phyloP scores from a whole-genome alignment of 2,329 filamentous ascomycete species.

The Conoideocrella luteorostrata region DNA sequence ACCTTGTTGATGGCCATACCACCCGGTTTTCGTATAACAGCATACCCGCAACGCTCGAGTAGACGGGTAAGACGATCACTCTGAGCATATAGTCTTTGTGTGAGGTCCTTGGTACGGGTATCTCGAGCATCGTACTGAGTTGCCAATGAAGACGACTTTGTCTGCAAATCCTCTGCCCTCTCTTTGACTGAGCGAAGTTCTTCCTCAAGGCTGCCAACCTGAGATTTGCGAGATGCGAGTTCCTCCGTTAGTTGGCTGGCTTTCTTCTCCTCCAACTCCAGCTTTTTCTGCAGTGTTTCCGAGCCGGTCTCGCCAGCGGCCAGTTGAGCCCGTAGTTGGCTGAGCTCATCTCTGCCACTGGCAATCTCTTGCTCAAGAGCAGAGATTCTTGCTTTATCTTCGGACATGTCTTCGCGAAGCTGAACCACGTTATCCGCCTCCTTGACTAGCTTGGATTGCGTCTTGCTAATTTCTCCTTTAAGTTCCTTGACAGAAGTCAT shows the following conservation, averaged over 20 bases:
- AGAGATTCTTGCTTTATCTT: slow-evolving; percentile 47
- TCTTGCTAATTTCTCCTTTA: slow-evolving; percentile 48
- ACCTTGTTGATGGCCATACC: slow-evolving; percentile 70
- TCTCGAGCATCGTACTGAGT: slow-evolving; percentile 64
- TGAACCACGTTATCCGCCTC: slow-evolving; percentile 46
- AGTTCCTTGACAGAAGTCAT: slow-evolving; percentile 49
- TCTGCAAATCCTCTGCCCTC: slow-evolving; percentile 50
- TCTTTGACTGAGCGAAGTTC: slow-evolving; percentile 65
- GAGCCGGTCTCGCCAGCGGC: slow-evolving; percentile 80
- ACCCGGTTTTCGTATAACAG: slow-evolving; percentile 66
- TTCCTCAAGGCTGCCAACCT: slow-evolving; percentile 68
- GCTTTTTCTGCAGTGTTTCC: slow-evolving; percentile 65
- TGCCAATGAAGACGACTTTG: slow-evolving; percentile 43
- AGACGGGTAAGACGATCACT: slow-evolving; percentile 79
- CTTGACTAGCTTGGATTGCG: slow-evolving; percentile 44
- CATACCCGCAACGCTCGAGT: slow-evolving; percentile 80
- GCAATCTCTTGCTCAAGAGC: slow-evolving; percentile 51
- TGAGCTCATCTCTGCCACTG: slow-evolving; percentile 64
- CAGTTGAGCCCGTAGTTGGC: slow-evolving; percentile 62
- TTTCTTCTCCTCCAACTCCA: slow-evolving; percentile 70
- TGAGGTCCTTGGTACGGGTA: slow-evolving; percentile 72
- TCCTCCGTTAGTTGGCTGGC: slow-evolving; percentile 62
- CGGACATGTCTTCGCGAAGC: slow-evolving; percentile 46
- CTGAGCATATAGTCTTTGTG: slow-evolving; percentile 73
- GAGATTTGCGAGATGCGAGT: slow-evolving; percentile 68